Base-by-base conservation (phyloP, 305 asterid genomes). In the Fraxinus floribunda region DNA sequence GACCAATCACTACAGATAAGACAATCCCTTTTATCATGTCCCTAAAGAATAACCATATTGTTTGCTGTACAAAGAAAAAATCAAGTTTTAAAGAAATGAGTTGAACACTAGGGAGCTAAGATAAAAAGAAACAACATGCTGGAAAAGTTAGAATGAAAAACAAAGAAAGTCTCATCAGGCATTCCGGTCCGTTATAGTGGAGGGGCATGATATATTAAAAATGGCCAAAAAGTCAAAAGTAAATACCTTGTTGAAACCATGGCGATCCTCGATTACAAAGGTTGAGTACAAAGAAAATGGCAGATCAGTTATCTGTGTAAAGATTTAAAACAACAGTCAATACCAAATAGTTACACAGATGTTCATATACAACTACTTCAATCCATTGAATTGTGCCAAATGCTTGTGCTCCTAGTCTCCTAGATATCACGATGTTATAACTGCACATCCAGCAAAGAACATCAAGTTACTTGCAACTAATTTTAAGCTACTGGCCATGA, bases 281-380 rank as follows among this genome's bases (percentile, higher is more conserved):
- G 98, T 96, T 79, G 99, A 96, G 90, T 91, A 96, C 82, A 96
- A 80, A 41, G 99, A 92, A 88, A 94, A 96, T 15, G 99, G 99
- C 86, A 96, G 88, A 83, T 96, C 99, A 35, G 98, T 94, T 81
- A 96, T 88, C 99, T 94, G 97, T 88, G 84, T 6, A 64, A 41
- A 18, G 46, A 62, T 64, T 62, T 78, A 36, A 85, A 74, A 78
- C 15, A 9, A 24, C 18, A 0, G 9, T 68, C 75, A 68, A 26
- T 29, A 29, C 36, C 38, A 68, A 9, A 68, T 20, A 13, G 38
- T 68, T 29, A 68, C 18, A 68, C 24, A 68, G n/a, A 13, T 68
- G 75, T 29, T 68, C 75, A 29, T 68, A 26, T 24, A 68, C 75
- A 68, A 7, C 36, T 18, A 60, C 30, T 60, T 68, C 36, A 68